These are phyloP conservation scores for Ogataea minuta DNA, from an alignment of 805 yeast genomes.

Conservation along the genomic window DNA sequence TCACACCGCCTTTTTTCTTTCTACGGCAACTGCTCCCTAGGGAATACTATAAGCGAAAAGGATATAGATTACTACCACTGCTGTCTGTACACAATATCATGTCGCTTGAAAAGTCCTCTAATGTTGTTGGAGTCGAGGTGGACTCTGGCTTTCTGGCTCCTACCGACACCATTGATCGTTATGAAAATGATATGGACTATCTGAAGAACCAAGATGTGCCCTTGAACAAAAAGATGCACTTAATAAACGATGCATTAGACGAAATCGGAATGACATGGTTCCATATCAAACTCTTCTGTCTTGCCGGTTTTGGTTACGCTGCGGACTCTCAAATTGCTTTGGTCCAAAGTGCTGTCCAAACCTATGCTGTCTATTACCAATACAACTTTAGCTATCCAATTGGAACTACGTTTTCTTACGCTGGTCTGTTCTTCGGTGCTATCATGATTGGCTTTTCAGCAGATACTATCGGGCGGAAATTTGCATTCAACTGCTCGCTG, in stretches of 20 bases:
- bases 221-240: constrained; percentile 37
- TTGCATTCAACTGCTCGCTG: constrained; percentile 46
- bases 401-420: constrained; percentile 41
- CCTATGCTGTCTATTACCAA: constrained; percentile 41
- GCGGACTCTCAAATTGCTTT: constrained; percentile 47
- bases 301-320: constrained; percentile 50
- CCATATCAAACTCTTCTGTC: constrained; percentile 42
- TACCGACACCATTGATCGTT: not conserved
- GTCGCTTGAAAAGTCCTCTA: too few relatives aligned
- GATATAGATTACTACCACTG: too few relatives aligned
- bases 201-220: not conserved
- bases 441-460: constrained; percentile 51
- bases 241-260: constrained; percentile 48
- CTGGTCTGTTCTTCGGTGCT: constrained; percentile 50
- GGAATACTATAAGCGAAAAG: too few relatives aligned
- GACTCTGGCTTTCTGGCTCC: too few relatives aligned
- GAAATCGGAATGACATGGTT: constrained; percentile 55
- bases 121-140: too few relatives aligned
- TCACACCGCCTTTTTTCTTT: too few relatives aligned
- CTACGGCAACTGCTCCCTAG: too few relatives aligned
- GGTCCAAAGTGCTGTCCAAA: constrained; percentile 43
- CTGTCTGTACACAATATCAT: too few relatives aligned
- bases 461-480: constrained; percentile 50
- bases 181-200: constrained; percentile 2
- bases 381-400: constrained; percentile 40